Conservation (phyloP, 2,329 filamentous ascomycete species). For the Beauveria sp. region DNA sequence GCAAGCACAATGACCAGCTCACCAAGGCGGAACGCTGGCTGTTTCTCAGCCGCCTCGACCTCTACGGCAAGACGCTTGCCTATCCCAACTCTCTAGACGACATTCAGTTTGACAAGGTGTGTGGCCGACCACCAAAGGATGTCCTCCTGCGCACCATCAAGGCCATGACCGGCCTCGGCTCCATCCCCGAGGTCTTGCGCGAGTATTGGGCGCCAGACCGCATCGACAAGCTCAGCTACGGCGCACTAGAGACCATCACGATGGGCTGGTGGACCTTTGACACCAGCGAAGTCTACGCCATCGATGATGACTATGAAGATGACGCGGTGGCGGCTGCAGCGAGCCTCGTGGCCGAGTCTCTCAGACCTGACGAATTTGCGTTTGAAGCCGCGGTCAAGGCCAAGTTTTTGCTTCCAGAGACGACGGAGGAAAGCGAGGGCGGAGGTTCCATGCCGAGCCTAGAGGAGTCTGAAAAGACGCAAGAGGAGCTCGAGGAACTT, state of each 20-base stretch:
- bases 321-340: not conserved
- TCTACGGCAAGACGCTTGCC: conserved; percentile 14
- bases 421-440: not conserved
- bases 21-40: conserved; percentile 13
- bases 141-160: conserved; percentile 8
- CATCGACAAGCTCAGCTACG: conserved; percentile 1
- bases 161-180: not conserved
- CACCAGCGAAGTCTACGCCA: not conserved
- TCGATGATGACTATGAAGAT: not conserved
- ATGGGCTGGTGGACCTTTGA: conserved; percentile 9
- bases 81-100: conserved; percentile 11
- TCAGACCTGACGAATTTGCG: not conserved
- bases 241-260: not conserved
- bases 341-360: not conserved
- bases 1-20: conserved; percentile 12
- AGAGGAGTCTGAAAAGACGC: not conserved
- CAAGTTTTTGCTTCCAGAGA: not conserved
- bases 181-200: conserved; percentile 1
- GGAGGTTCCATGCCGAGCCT: not conserved
- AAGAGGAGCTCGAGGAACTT: not conserved
- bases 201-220: conserved; percentile 3
- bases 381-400: not conserved
- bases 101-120: conserved; percentile 9
- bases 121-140: conserved; percentile 12
- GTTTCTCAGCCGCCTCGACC: conserved; percentile 14